These are phyloP conservation scores for Penicillium sumatraense DNA, from an alignment of 2,329 filamentous ascomycete species.

Conservation along the genomic window DNA sequence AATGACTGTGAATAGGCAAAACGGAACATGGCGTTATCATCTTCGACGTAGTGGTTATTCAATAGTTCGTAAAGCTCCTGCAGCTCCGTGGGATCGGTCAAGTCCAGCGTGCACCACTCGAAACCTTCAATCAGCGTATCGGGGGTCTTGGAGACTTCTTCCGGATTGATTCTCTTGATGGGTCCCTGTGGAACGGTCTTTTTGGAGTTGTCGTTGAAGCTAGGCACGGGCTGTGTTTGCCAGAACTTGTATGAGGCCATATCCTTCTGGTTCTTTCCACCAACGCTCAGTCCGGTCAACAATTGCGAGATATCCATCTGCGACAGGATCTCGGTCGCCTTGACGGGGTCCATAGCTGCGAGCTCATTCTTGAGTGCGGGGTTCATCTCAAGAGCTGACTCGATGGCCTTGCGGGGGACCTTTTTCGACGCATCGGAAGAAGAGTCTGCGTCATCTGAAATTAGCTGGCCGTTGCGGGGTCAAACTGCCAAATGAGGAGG, in stretches of 20 bases:
- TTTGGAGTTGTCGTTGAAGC: conserved; percentile 66
- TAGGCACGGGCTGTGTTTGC: conserved; percentile 93
- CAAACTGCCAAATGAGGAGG: not conserved
- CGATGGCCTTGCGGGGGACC: conserved; percentile 39
- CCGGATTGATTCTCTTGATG: conserved; percentile 77
- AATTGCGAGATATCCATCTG: conserved; percentile 54
- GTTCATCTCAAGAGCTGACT: conserved; percentile 52
- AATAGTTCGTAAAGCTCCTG: conserved; percentile 91
- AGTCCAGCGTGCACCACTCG: conserved; percentile 91
- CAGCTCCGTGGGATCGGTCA: conserved; percentile 76
- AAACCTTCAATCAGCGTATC: conserved; percentile 78
- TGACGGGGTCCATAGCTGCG: conserved; percentile 70
- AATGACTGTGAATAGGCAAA: conserved; percentile 94
- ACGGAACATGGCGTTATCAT: conserved; percentile 94
- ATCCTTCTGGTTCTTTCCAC: conserved; percentile 89
- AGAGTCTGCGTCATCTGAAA: conserved; percentile 24
- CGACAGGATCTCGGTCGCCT: conserved; percentile 55
- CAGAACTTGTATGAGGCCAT: conserved; percentile 99
- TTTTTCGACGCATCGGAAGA: conserved; percentile 33
- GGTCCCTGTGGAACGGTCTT: conserved; percentile 73
- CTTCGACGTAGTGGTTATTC: conserved; percentile 94
- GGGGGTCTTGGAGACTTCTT: conserved; percentile 78
- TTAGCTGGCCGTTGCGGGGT: conserved; percentile 21
- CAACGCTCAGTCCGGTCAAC: conserved; percentile 64
- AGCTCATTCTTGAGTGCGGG: conserved; percentile 73